Evolutionary conservation across 2,329 filamentous ascomycete genomes (phyloP), one percentile per base, ranked within the genome.

Genomic region (Peltaster fructicola): DNA sequence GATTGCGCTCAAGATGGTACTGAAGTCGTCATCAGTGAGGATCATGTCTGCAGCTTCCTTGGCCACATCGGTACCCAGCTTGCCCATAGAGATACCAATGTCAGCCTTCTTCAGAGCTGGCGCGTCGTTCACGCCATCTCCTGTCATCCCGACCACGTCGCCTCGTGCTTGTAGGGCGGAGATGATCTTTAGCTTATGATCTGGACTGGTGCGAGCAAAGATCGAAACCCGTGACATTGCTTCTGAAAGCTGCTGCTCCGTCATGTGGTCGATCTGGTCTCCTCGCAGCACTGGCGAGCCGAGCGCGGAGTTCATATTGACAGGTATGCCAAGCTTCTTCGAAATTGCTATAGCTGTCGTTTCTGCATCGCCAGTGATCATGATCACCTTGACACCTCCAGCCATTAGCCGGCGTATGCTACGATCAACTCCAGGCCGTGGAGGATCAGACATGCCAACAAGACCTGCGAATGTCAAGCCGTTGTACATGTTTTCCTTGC

Each of bases 151-250:
- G 22, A 98, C 88, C 26, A 98, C 90, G 50, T 95, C 84, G 15
- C 85, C 85, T 17, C 85, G 76, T 29, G 78, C 71, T 52, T 98
- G 88, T 14, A 98, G 67, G 0, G 88, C 88, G 27, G 69, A 65
- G 33, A 98, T 77, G 43, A 98, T 98, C 53, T 92, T 95, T 59
- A 98, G 69, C 56, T 98, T 98, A 57, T 98, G 88, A 34, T 98
- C 88, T 0, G 88, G 88, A 35, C 81, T 92, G 3, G 88, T 95
- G 26, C 90, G 74, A 10, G 88, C 90, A 47, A 98, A 98, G 29
- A 98, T 88, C 1, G 80, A 88, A 1, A 85, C 91, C 27, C 78
- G 74, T 30, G 76, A 68, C 50, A 98, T 88, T 6, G 81, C 80
- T 32, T 78, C 69, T 3, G 79, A 70, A 12, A 98, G 67, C 34